Percentiles rank a stretch among this genome's conserved stretches.
Conservation (phyloP, 1,284 basidiomycete genomes). For the Trichosporon inkin region DNA sequence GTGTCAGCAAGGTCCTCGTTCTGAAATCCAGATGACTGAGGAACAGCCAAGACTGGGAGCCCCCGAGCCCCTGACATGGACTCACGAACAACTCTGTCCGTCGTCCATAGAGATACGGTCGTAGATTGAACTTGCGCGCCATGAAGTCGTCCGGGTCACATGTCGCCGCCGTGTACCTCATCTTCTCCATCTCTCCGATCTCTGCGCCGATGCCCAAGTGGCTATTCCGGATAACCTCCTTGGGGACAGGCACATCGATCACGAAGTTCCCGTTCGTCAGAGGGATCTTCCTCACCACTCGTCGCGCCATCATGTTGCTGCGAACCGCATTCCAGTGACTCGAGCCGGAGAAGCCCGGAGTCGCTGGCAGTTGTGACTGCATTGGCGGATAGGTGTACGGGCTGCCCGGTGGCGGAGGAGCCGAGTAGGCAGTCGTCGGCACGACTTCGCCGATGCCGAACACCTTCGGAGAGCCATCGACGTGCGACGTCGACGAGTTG, state of each 20-base stretch:
- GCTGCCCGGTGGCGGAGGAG: conserved; percentile 15
- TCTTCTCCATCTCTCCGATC: conserved; percentile 74
- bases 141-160: conserved; percentile 57
- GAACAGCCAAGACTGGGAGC: background rate
- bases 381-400: conserved; percentile 18
- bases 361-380: conserved; percentile 19
- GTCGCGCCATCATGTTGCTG: conserved; percentile 37
- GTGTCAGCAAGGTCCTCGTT: background rate
- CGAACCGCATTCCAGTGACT: conserved; percentile 41
- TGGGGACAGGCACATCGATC: conserved; percentile 72
- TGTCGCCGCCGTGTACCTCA: conserved; percentile 58
- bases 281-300: conserved; percentile 71
- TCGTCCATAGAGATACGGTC: conserved; percentile 77
- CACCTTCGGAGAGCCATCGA: conserved; percentile 27
- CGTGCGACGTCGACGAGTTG: conserved; percentile 7
- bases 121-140: conserved; percentile 63
- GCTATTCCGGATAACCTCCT: conserved; percentile 58
- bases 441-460: conserved; percentile 39
- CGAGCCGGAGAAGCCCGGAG: conserved; percentile 31
- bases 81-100: conserved; percentile 76
- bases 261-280: conserved; percentile 78
- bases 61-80: background rate
- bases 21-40: background rate
- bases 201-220: conserved; percentile 47
- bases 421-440: conserved; percentile 18